Conservation (phyloP, 495 filamentous ascomycete genomes). For the Aspergillus conjunctus region DNA sequence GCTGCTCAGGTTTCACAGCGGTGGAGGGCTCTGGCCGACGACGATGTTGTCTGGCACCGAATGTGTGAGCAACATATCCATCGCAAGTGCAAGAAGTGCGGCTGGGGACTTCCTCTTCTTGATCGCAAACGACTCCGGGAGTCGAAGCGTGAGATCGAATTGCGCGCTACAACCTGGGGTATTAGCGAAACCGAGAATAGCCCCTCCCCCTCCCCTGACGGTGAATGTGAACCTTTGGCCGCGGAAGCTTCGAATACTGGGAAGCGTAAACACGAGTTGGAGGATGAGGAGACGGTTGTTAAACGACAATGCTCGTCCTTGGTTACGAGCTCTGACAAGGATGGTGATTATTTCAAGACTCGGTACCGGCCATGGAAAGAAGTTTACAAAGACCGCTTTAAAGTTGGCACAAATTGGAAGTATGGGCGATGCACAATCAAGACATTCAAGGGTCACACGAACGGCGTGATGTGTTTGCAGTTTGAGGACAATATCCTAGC, state of each 20-base stretch:
- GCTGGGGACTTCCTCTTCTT: conserved; percentile 88
- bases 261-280: conserved; percentile 44
- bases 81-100: conserved; percentile 94
- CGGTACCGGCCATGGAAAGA: conserved; percentile 84
- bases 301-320: conserved; percentile 42
- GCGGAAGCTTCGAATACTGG: conserved; percentile 27
- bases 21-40: conserved; percentile 87
- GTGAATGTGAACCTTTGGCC: conserved; percentile 14
- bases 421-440: conserved; percentile 83
- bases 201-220: conserved; percentile 21
- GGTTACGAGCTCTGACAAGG: conserved; percentile 32
- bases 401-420: conserved; percentile 95
- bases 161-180: conserved; percentile 61
- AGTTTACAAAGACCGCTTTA: conserved; percentile 84
- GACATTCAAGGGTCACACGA: conserved; percentile 83
- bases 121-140: conserved; percentile 86
- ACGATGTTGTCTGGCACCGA: conserved; percentile 96
- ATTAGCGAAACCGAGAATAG: conserved; percentile 30
- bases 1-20: conserved; percentile 90
- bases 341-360: conserved; percentile 50
- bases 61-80: conserved; percentile 99
- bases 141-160: conserved; percentile 81
- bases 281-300: conserved; percentile 37
- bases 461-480: conserved; percentile 95
- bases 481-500: conserved; percentile 92